Evolutionary conservation across 257 asterid species (phyloP), one percentile per base, ranked within the genome.

Genomic region (Cruciata laevipes): DNA sequence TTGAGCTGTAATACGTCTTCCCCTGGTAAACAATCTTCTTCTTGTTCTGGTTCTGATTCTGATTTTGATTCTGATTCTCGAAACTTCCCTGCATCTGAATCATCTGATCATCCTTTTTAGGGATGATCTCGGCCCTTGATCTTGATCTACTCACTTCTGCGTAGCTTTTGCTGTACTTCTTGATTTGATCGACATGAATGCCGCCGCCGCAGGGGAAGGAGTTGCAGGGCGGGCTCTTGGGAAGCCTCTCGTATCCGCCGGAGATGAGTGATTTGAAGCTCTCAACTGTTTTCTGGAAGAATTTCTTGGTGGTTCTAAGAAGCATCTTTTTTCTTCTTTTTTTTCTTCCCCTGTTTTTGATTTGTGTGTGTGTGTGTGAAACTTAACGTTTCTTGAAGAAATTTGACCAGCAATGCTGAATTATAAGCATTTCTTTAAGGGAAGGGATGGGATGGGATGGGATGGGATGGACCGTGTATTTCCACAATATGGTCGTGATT

Each of bases 201-300:
- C 67, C 75, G 23, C 23, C 63, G 20, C 67, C 75, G 6, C 23
- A 38, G 47, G 71, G 32, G 13, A 69, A 37, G 56, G 78, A 25
- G 27, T 65, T 69, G 57, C 67, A 67, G 63, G 79, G 77, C 31
- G 81, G 66, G 66, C 24, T 71, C 73, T 74, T 74, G 40, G 82
- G 82, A 42, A 80, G 77, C 65, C 74, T 77, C 69, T 80, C 74
- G 66, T 80, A 77, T 3, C 82, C 85, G 1, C 74, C 57, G 10
- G 85, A 74, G 68, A 77, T 60, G 47, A 77, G 69, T 12, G 69
- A 80, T 63, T 80, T 80, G 35, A 80, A 68, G 27, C 30, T 74
- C 27, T 72, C 78, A 0, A 77, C 27, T 16, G 76, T 74, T 74
- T 66, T 77, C 47, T 74, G 78, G 21, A 80, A 72, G 69, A 80